Evolutionary conservation across 768 basidiomycete genomes (phyloP).

Genomic region (Phaffia australis): DNA sequence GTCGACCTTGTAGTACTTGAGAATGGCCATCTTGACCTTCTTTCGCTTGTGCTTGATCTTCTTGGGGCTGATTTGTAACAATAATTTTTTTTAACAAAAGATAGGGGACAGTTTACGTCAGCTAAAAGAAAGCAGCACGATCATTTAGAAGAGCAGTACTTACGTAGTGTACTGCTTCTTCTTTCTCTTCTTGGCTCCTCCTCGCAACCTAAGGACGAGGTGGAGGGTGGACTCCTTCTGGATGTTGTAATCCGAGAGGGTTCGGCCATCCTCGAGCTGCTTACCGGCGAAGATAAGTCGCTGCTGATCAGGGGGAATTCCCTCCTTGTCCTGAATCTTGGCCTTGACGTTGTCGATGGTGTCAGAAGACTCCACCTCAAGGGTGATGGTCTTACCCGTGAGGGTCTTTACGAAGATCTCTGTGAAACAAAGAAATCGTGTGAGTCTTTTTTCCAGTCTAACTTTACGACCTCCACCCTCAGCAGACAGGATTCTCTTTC

Average conservation of each 20-base stretch:
- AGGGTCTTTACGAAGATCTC: slow-evolving; percentile 44
- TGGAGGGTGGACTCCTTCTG: slow-evolving; percentile 52
- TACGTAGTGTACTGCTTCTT: slow-evolving; percentile 96
- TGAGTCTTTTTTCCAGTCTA: too few relatives aligned
- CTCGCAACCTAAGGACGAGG: slow-evolving; percentile 67
- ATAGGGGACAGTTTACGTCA: background rate
- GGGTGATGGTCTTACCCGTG: slow-evolving; percentile 40
- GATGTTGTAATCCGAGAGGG: slow-evolving; percentile 77
- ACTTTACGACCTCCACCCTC: too few relatives aligned
- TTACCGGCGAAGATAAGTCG: slow-evolving; percentile 87
- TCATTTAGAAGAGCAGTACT: slow-evolving; percentile 32
- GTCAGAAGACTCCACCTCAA: slow-evolving; percentile 75
- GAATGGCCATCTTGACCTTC: slow-evolving; percentile 84
- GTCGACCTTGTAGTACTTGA: slow-evolving; percentile 99
- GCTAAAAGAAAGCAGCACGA: slow-evolving; percentile 10
- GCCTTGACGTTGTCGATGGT: slow-evolving; percentile 65
- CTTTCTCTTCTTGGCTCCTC: slow-evolving; percentile 92
- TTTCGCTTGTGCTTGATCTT: slow-evolving; percentile 99
- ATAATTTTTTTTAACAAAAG: slow-evolving; percentile 20
- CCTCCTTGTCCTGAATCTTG: slow-evolving; percentile 38
- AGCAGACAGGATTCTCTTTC: too few relatives aligned
- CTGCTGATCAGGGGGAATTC: slow-evolving; percentile 77
- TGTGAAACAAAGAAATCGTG: too few relatives aligned
- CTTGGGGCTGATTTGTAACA: slow-evolving; percentile 63
- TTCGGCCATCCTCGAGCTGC: slow-evolving; percentile 83